Evolutionary conservation across 768 basidiomycete genomes (phyloP), one percentile per base, ranked within the genome.

Genomic region (Piloderma croceum): DNA sequence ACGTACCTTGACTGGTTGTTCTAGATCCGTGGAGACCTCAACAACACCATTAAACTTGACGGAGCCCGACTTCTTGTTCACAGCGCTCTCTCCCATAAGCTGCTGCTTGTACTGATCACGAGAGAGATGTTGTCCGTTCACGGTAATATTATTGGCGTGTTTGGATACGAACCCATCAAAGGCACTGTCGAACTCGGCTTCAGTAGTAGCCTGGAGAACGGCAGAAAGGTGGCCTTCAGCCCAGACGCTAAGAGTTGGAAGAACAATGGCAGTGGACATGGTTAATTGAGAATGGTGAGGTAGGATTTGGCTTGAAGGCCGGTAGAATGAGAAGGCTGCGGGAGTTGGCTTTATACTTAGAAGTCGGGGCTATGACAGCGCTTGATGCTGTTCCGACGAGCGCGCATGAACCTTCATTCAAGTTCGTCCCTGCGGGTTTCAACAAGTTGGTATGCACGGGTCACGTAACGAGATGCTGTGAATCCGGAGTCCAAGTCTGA

Each of bases 241-340:
- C 68, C 69, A 75, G 31, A 54, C 51, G 19, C 61, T 59, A 45
- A 75, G 72, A 3, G 61, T 46, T 6, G 68, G 70, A 36, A 68
- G 61, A 38, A 65, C 59, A 44, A 65, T 29, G 27, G 9, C 15
- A 15, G 15, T 29, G 15, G 27, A 29, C 27, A 29, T 29, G 27
- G 27, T 29, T n/a, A n/a, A n/a, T n/a, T n/a, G n/a, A n/a, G n/a
- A n/a, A n/a, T n/a, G n/a, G n/a, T n/a, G n/a, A n/a, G n/a, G n/a
- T n/a, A n/a, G n/a, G n/a, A n/a, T n/a, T n/a, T n/a, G n/a, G n/a
- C n/a, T n/a, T n/a, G n/a, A n/a, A n/a, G n/a, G n/a, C n/a, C n/a
- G n/a, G n/a, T n/a, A n/a, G n/a, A n/a, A n/a, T n/a, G n/a, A n/a
- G n/a, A n/a, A n/a, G n/a, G n/a, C n/a, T n/a, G n/a, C n/a, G n/a